A percentile compares a stretch with the other conserved stretches of the same genome.
These are phyloP conservation scores for Chytridium lagenaria DNA, from an alignment of 371 early-diverging fungal genomes.

Conservation along the genomic window DNA sequence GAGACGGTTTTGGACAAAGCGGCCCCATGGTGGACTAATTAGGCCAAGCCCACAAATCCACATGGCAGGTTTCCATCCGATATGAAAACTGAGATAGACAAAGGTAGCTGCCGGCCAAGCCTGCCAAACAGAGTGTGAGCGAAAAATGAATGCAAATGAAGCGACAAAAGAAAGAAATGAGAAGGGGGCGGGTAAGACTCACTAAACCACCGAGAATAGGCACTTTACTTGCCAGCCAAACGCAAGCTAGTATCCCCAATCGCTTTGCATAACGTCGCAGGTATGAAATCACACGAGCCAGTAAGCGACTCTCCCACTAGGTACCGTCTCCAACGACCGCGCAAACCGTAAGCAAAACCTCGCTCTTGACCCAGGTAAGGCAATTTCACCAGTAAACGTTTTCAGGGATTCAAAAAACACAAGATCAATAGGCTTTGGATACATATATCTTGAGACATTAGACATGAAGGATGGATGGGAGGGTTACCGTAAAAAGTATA, in stretches of 20 bases:
- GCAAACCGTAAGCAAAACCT: slow-evolving; percentile 39
- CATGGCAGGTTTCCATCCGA: slow-evolving; percentile 35
- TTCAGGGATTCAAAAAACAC: slow-evolving; percentile 41
- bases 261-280: slow-evolving; percentile 33
- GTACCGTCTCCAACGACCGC: slow-evolving; percentile 21
- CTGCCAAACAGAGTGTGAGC: neutral
- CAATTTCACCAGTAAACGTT: slow-evolving; percentile 19
- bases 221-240: slow-evolving; percentile 23
- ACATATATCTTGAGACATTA: slow-evolving; percentile 35
- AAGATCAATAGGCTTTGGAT: slow-evolving; percentile 41
- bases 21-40: slow-evolving; percentile 38
- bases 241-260: slow-evolving; percentile 21
- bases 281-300: slow-evolving; percentile 32
- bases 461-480: no score
- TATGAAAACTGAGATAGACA: slow-evolving; percentile 28
- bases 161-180: no score
- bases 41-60: slow-evolving; percentile 29
- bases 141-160: no score
- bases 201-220: slow-evolving; percentile 37
- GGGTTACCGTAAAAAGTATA: slow-evolving; percentile 30
- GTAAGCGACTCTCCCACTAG: slow-evolving; percentile 21
- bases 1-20: slow-evolving; percentile 38
- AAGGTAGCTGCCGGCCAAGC: slow-evolving; percentile 44
- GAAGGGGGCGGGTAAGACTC: no score
- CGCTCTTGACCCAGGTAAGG: slow-evolving; percentile 23